Evolutionary conservation across 2,329 filamentous ascomycete genomes (phyloP), one percentile per base, ranked within the genome.

Genomic region (Aspergillus neoniger): DNA sequence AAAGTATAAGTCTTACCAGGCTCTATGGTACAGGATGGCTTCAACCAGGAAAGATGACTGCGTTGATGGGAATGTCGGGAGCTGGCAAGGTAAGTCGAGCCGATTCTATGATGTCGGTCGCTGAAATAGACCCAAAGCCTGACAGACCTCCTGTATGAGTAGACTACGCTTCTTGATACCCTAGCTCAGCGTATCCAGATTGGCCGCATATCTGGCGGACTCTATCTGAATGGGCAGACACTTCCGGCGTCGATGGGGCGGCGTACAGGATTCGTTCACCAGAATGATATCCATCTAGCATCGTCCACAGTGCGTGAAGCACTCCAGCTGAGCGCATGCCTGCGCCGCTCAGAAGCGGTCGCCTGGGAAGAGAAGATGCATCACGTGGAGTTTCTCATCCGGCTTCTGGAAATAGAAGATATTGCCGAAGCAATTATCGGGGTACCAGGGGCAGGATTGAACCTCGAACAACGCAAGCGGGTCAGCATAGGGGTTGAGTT

Each of bases 391-490:
- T 82, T 86, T 65, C 82, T 88, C 51, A 83, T 88, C 38, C 79
- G 80, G 19, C 74, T 87, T 2, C 74, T 88, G n/a, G 85, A 88
- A 62, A 86, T 88, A 83, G 83, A 86, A 64, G 83, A 85, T 54
- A 86, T 87, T 61, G 85, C 85, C 2, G 85, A 87, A 69, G 85
- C 85, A 7, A 83, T 88, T 52, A 86, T 88, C 64, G 85, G 86
- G 23, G 78, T 80, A 30, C 82, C 84, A 0, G 82, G 84, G 56
- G 80, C 77, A 55, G 85, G 86, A 56, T 77, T 88, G 30, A 83
- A 83, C 32, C 83, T 87, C 5, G 72, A 75, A 64, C 70, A 74
- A 56, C 67, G 72, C 9, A 75, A 75, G 55, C 57, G 67, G 17
- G 57, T 70, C 19, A 68, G 62, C 8, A 69, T 70, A 12, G 68